Conservation (phyloP, 495 filamentous ascomycete genomes). For the Aspergillus kassunensis region DNA sequence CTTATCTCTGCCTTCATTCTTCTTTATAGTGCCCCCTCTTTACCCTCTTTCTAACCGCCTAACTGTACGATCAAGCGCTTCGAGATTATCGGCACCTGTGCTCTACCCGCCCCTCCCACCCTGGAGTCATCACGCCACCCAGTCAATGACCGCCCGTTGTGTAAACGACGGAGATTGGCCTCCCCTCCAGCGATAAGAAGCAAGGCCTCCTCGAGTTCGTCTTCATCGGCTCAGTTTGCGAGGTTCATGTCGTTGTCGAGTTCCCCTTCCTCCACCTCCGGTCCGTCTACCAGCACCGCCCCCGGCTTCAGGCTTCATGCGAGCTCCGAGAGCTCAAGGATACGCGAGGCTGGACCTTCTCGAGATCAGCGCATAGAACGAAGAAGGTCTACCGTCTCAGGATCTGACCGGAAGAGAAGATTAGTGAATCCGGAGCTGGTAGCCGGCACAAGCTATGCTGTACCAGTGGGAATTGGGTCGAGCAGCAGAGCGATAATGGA, state of each 20-base stretch:
- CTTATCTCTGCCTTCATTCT: not conserved
- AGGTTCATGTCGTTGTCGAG: conserved; percentile 24
- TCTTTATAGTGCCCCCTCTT: not conserved
- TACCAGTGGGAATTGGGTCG: conserved; percentile 17
- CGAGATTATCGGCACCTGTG: not conserved
- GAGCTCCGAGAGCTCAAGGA: conserved; percentile 14
- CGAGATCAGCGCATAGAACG: conserved; percentile 17
- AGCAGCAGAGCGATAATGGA: conserved; percentile 17
- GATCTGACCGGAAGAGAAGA: conserved; percentile 38
- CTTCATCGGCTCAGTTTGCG: not conserved
- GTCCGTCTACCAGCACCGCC: conserved; percentile 6
- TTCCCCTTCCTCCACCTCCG: conserved; percentile 16
- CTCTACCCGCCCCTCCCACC: conserved; percentile 3
- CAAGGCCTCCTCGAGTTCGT: not conserved
- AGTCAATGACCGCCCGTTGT: conserved; percentile 30
- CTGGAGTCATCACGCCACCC: conserved; percentile 24
- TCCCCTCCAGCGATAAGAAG: conserved; percentile 20
- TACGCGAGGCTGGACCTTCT: conserved; percentile 20
- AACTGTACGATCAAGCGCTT: not conserved
- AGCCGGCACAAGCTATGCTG: conserved; percentile 23
- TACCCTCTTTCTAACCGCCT: not conserved
- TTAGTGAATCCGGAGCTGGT: conserved; percentile 28
- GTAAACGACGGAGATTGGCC: conserved; percentile 46
- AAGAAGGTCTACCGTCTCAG: conserved; percentile 23
- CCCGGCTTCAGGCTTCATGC: conserved; percentile 17